These are phyloP conservation scores for Lentinula sp. DNA, from an alignment of 768 basidiomycete genomes.

Conservation along the genomic window DNA sequence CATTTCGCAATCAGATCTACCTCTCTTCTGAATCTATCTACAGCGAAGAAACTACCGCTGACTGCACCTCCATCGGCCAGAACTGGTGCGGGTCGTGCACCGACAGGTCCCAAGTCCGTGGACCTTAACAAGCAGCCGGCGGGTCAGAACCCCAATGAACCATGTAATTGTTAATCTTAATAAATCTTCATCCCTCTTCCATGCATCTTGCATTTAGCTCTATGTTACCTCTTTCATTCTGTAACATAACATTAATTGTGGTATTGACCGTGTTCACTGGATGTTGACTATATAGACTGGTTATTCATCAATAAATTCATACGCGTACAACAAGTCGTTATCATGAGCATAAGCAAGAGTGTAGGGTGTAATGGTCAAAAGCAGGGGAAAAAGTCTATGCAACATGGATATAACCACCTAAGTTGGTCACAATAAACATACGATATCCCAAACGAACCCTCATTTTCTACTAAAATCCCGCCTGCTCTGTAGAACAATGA, in stretches of 20 bases:
- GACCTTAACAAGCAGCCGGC: conserved; percentile 70
- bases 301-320: conserved; percentile 1
- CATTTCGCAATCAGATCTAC: background rate
- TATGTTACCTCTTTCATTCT: background rate
- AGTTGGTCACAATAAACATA: no score
- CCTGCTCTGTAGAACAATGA: conserved; percentile 28
- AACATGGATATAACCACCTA: no score
- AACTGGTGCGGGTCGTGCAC: conserved; percentile 45
- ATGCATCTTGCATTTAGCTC: conserved; percentile 10
- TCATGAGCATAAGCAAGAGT: background rate
- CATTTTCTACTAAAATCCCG: conserved; percentile 45
- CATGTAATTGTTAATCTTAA: conserved; percentile 66
- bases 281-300: background rate
- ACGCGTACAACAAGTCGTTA: background rate
- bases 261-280: background rate
- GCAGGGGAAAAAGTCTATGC: no score
- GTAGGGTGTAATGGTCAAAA: no score
- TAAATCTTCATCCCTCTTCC: conserved; percentile 1
- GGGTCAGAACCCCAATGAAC: conserved; percentile 49
- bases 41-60: conserved; percentile 87
- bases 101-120: conserved; percentile 53
- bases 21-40: conserved; percentile 10
- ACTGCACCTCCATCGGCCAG: conserved; percentile 65
- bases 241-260: background rate
- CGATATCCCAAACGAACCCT: background rate